Base-by-base conservation (phyloP, 2,329 filamentous ascomycete genomes). In the Nemania sp. region DNA sequence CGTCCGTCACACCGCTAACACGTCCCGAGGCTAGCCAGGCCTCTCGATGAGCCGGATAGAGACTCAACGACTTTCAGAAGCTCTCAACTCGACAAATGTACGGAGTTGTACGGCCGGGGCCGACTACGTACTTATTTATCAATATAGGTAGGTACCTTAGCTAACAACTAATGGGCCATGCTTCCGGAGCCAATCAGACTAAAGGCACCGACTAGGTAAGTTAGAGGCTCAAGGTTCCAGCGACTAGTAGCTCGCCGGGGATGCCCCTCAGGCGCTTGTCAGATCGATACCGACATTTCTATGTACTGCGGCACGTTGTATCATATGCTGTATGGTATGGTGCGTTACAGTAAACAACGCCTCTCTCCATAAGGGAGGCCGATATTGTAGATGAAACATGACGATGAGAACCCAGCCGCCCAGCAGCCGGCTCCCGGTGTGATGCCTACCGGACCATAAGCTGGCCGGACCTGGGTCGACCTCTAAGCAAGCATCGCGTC, bases 391-490 rank as follows among this genome's bases (percentile, higher is more conserved):
- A n/a, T 39, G 35, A 39, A 39, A 39, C 35, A 39, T 39, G n/a
- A n/a, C n/a, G n/a, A n/a, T 13, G 15, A 39, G 35, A 39, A 39
- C 11, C 35, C 54, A 48, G 25, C 25, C 25, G 25, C 25, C 61
- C 39, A 49, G 47, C 54, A 53, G 35, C 59, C 54, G 59, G 51
- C 58, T 56, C 47, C 43, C 48, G 57, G 35, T 53, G 55, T 49
- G 48, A 50, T 37, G 48, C 52, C 37, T 52, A 56, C 50, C 54
- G 52, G 54, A 62, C 61, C 61, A 58, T 47, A 43, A 45, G 40
- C 39, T 52, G 58, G 25, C 51, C 32, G 53, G 47, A 59, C 61
- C 58, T 53, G 62, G 62, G 62, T 64, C 52, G 57, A 61, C 35
- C 39, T 55, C 51, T 48, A 25, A 56, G 45, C 43, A 25, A 56